phyloP scores from a whole-genome alignment of 306 rosid species.

The Quercus mongolica region DNA sequence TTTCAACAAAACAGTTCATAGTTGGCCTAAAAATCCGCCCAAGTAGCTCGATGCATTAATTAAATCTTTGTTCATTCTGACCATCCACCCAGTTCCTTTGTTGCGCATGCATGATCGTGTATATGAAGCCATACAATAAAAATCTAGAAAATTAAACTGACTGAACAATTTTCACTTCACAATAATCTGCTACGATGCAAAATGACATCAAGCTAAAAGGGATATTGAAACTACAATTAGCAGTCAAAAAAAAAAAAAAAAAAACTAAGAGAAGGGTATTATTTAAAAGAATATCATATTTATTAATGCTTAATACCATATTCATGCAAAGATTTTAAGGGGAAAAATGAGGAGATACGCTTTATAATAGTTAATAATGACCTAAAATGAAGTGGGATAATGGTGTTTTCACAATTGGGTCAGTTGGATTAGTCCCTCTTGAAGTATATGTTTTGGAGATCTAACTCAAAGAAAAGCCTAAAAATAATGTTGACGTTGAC shows the following conservation, averaged over 20 bases:
- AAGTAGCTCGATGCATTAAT: neutral
- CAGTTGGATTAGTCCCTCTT: neutral
- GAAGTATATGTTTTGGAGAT: neutral
- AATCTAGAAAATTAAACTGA: neutral
- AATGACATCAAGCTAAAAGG: neutral
- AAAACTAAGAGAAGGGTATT: neutral
- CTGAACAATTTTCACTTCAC: neutral
- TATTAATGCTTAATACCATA: neutral
- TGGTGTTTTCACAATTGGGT: neutral
- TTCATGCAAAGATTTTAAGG: neutral
- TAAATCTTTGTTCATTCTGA: neutral
- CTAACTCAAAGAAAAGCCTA: neutral
- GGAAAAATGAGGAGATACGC: neutral
- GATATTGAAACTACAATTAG: neutral
- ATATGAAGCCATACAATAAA: neutral
- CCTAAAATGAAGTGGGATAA: no score
- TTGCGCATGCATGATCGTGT: neutral
- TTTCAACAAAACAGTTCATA: neutral
- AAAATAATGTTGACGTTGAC: neutral
- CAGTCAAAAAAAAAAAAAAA: neutral
- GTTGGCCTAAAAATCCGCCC: neutral
- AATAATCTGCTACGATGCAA: no score
- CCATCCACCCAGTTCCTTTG: neutral
- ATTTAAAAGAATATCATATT: neutral
- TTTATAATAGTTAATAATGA: neutral